Conservation (phyloP, 73 alveolate species). For the Stentor roeselii region DNA sequence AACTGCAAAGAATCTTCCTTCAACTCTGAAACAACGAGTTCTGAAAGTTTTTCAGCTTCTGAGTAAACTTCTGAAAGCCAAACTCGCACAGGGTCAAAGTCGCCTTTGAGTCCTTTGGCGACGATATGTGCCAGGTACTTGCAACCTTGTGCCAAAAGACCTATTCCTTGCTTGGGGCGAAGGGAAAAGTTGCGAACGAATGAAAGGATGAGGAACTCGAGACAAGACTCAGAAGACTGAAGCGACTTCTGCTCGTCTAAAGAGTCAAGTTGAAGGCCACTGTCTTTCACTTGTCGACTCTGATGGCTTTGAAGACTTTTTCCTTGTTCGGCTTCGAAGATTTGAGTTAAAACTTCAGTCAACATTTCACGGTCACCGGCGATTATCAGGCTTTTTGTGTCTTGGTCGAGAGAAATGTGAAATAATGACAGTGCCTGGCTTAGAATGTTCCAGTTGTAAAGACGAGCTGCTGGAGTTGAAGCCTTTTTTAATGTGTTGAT, state of each 20-base stretch:
- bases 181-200: slow-evolving; percentile 47
- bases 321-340: slow-evolving; percentile 4
- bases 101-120: slow-evolving; percentile 86
- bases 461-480: slow-evolving; percentile 19
- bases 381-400: slow-evolving; percentile 53
- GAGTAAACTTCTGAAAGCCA: slow-evolving; percentile 70
- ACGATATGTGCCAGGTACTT: slow-evolving; percentile 72
- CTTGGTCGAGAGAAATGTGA: slow-evolving; percentile 44
- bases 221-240: slow-evolving; percentile 41
- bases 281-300: slow-evolving; percentile 25
- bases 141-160: slow-evolving; percentile 71
- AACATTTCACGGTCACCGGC: slow-evolving; percentile 56
- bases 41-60: slow-evolving; percentile 35
- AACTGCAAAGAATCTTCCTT: slow-evolving; percentile 31
- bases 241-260: slow-evolving; percentile 37
- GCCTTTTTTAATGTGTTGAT: slow-evolving; percentile 47
- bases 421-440: neutral
- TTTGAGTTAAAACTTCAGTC: slow-evolving; percentile 11
- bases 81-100: slow-evolving; percentile 63
- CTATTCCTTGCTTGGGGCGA: slow-evolving; percentile 75
- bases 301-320: neutral
- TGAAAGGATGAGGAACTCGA: slow-evolving; percentile 58
- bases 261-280: slow-evolving; percentile 31
- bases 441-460: slow-evolving; percentile 26
- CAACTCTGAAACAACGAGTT: slow-evolving; percentile 34